Evolutionary conservation across 306 rosid genomes (phyloP).

Genomic region (Cyamopsis tetragonoloba): DNA sequence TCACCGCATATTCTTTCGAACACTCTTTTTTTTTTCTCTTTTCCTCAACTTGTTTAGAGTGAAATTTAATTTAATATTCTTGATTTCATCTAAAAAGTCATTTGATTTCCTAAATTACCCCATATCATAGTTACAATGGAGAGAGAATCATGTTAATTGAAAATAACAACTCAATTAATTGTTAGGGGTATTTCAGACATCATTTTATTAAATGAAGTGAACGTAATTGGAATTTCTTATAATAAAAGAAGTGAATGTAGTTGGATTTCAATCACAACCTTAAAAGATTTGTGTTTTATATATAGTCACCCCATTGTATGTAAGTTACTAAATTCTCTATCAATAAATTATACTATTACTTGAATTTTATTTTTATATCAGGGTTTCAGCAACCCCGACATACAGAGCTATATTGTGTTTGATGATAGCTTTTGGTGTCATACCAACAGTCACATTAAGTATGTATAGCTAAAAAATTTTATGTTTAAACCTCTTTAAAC

Average conservation of each 20-base stretch:
- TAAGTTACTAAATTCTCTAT: neutral
- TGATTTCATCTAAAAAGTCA: no score
- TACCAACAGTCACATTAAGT: slow-evolving; percentile 80
- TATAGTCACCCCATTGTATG: no score
- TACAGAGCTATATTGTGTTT: slow-evolving; percentile 42
- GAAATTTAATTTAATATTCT: no score
- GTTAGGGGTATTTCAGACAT: no score
- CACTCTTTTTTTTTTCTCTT: neutral
- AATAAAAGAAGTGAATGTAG: no score
- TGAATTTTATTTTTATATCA: slow-evolving; percentile 16
- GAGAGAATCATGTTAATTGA: no score
- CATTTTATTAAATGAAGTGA: no score
- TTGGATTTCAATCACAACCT: no score
- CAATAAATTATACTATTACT: neutral
- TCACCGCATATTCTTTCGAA: neutral
- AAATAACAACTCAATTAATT: no score
- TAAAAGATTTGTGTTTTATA: neutral
- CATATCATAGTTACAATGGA: no score
- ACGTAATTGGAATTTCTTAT: no score
- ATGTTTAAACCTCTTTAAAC: slow-evolving; percentile 8
- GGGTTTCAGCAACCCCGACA: slow-evolving; percentile 57
- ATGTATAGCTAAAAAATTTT: slow-evolving; percentile 30
- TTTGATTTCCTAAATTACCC: no score
- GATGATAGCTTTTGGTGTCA: slow-evolving; percentile 72
- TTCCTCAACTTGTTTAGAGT: neutral